A percentile compares a stretch with the other conserved stretches of the same genome.
Conservation (phyloP, 768 basidiomycete genomes). For the Kwoniella bestiolae region DNA sequence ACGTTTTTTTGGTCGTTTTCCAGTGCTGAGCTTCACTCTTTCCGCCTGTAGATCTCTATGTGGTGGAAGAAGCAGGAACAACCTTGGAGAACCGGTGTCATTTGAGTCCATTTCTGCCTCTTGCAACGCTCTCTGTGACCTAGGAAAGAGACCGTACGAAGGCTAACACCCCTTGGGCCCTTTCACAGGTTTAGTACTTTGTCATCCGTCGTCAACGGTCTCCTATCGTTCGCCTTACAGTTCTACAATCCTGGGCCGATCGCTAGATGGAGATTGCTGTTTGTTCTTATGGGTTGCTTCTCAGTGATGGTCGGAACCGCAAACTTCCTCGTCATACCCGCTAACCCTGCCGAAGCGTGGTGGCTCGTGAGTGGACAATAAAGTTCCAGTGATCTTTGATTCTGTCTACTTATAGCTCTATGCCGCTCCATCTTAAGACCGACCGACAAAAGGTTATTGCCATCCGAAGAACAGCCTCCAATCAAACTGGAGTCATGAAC, state of each 20-base stretch:
- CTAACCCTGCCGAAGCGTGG: constrained; percentile 30
- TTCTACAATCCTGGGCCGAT: constrained; percentile 16
- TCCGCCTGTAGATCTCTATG: constrained; percentile 20
- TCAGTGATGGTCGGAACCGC: constrained; percentile 33
- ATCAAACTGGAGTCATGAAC: constrained; percentile 37
- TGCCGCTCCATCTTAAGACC: neutral
- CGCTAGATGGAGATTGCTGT: constrained; percentile 32
- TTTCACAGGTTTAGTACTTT: constrained; percentile 30
- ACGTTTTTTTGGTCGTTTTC: too few species aligned
- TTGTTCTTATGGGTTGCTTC: constrained; percentile 34
- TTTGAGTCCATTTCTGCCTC: constrained; percentile 1
- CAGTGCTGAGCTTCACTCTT: constrained; percentile 26
- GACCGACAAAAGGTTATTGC: constrained; percentile 43
- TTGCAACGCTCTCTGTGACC: too few species aligned
- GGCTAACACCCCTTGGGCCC: neutral
- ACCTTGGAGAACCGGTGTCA: constrained; percentile 37
- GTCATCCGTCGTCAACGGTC: constrained; percentile 36
- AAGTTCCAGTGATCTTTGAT: too few species aligned
- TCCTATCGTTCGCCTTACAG: constrained; percentile 26
- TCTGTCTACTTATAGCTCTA: too few species aligned
- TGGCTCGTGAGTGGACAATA: constrained; percentile 35
- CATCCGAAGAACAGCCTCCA: constrained; percentile 18
- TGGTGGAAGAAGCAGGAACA: constrained; percentile 41
- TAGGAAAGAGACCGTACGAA: too few species aligned
- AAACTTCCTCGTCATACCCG: constrained; percentile 31